Conservation (phyloP, 2,329 filamentous ascomycete species). For the Didymella pomorum region DNA sequence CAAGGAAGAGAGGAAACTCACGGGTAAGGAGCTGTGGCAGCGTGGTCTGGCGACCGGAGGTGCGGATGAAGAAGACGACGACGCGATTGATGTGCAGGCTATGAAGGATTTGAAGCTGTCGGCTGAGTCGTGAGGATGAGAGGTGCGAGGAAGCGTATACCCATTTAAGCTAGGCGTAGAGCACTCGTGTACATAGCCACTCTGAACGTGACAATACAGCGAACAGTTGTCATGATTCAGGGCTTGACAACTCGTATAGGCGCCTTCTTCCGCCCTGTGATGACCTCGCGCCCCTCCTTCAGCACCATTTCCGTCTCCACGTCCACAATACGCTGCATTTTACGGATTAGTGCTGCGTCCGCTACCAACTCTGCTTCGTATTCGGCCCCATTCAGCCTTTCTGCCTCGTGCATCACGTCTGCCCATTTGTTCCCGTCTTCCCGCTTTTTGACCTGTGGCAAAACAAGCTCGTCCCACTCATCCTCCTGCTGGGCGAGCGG, state of each 20-base stretch:
- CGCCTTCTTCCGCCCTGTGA: slow-evolving; percentile 37
- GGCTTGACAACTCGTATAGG: slow-evolving; percentile 36
- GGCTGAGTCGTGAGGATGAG: slow-evolving; percentile 47
- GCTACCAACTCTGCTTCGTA: slow-evolving; percentile 36
- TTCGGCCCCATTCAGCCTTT: slow-evolving; percentile 22
- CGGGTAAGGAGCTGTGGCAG: slow-evolving; percentile 63
- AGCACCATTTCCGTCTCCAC: slow-evolving; percentile 56
- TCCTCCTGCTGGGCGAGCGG: slow-evolving; percentile 56
- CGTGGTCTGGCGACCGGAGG: slow-evolving; percentile 65
- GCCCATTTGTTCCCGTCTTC: slow-evolving; percentile 42
- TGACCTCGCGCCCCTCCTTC: slow-evolving; percentile 47
- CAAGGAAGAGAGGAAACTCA: slow-evolving; percentile 82
- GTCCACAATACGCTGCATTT: slow-evolving; percentile 59
- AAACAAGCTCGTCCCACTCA: slow-evolving; percentile 57
- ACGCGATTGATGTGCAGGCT: slow-evolving; percentile 61
- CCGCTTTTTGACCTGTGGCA: slow-evolving; percentile 15
- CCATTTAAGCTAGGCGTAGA: slow-evolving; percentile 16
- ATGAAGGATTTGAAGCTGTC: slow-evolving; percentile 54
- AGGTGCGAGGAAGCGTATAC: slow-evolving; percentile 29
- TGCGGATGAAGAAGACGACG: slow-evolving; percentile 73
- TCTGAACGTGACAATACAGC: neutral
- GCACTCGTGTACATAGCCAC: neutral
- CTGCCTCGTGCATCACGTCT: slow-evolving; percentile 33
- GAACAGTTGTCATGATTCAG: slow-evolving; percentile 1
- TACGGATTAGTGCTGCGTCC: slow-evolving; percentile 45